These are phyloP conservation scores for Inga laurina DNA, from an alignment of 306 rosid genomes.

Conservation along the genomic window DNA sequence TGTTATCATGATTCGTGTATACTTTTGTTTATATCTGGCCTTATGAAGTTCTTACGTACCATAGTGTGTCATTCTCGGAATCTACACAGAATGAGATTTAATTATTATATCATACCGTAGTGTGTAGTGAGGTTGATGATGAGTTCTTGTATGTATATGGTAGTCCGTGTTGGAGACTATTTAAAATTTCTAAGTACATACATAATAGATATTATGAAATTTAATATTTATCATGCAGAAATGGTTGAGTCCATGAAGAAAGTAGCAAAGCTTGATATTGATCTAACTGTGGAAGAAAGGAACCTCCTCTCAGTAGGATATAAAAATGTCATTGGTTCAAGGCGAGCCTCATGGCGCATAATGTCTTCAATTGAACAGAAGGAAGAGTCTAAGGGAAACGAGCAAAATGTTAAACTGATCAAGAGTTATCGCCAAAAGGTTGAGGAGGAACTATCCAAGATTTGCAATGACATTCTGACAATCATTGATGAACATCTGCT, in stretches of 20 bases:
- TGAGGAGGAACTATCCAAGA: slow-evolving; percentile 84
- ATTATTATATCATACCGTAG: neutral
- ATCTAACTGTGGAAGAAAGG: slow-evolving; percentile 93
- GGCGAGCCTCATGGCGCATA: slow-evolving; percentile 95
- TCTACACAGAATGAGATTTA: no score
- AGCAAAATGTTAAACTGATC: slow-evolving; percentile 69
- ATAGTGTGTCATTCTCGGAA: neutral
- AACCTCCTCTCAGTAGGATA: slow-evolving; percentile 96
- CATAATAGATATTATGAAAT: slow-evolving; percentile 2
- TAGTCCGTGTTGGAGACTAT: neutral
- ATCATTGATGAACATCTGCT: slow-evolving; percentile 82
- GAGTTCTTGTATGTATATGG: neutral
- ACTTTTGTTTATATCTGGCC: neutral
- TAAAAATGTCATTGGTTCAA: slow-evolving; percentile 90
- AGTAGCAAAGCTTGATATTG: slow-evolving; percentile 84
- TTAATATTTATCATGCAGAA: slow-evolving; percentile 49
- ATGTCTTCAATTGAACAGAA: slow-evolving; percentile 97
- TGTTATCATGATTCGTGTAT: neutral
- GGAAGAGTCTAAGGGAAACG: slow-evolving; percentile 91
- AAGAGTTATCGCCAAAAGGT: slow-evolving; percentile 81
- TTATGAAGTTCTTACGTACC: neutral
- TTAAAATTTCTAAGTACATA: neutral
- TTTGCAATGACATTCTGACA: slow-evolving; percentile 75
- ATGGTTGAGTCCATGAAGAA: slow-evolving; percentile 92
- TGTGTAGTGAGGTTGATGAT: neutral